Evolutionary conservation across 2,329 filamentous ascomycete species (phyloP).

Genomic region (Juglanconis juglandina): DNA sequence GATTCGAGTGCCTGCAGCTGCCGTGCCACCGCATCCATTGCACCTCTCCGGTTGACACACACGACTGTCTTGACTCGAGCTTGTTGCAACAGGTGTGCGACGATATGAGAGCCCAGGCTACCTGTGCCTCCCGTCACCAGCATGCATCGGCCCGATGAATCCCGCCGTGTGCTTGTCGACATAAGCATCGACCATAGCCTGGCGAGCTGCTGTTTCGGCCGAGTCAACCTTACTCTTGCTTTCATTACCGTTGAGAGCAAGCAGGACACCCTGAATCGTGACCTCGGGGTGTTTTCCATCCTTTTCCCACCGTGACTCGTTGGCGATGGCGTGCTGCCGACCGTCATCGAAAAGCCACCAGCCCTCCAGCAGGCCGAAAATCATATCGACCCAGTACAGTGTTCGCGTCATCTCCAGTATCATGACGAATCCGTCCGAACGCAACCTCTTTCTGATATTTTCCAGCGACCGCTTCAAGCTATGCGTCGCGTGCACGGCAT

Average conservation of each 20-base stretch:
- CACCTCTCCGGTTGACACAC: conserved; percentile 43
- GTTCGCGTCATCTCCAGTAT: conserved; percentile 28
- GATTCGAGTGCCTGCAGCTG: conserved; percentile 29
- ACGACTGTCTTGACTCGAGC: conserved; percentile 29
- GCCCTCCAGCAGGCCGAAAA: conserved; percentile 32
- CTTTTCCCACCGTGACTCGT: conserved; percentile 23
- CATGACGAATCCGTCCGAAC: conserved; percentile 25
- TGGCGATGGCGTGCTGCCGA: conserved; percentile 21
- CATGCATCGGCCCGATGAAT: conserved; percentile 15
- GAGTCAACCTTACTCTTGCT: too few species aligned
- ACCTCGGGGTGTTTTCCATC: conserved; percentile 13
- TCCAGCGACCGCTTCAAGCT: conserved; percentile 18
- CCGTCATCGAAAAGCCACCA: conserved; percentile 33
- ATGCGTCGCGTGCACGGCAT: conserved; percentile 35
- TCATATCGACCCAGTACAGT: conserved; percentile 27
- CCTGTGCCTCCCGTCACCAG: conserved; percentile 38
- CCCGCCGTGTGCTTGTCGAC: too few species aligned
- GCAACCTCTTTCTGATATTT: conserved; percentile 26
- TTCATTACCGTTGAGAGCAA: too few species aligned
- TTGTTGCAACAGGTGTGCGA: conserved; percentile 25
- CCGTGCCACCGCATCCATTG: conserved; percentile 23
- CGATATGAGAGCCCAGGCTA: conserved; percentile 36
- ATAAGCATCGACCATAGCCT: too few species aligned
- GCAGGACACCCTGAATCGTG: too few species aligned
- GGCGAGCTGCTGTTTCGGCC: too few species aligned